Base-by-base conservation (phyloP, 1,139 yeast genomes). In the Suhomyces guaymorum region DNA sequence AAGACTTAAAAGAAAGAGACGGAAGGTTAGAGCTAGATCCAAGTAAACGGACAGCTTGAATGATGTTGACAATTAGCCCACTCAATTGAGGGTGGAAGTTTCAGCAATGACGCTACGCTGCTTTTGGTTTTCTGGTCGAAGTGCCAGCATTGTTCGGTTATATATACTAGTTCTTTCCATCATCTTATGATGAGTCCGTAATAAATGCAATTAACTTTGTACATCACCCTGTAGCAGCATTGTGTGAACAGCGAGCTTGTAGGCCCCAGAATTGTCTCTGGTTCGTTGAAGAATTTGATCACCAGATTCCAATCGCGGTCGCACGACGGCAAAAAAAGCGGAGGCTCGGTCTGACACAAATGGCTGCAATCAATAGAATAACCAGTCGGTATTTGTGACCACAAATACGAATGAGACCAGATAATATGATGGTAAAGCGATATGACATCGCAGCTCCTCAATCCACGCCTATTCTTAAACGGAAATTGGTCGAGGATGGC, bases 1-100 rank as follows among this genome's bases (percentile, higher is more conserved):
- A 87, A 87, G 96, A 87, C 87, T 89, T 70, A 89, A 89, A 85
- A 86, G 96, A 83, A 89, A 89, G 95, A 85, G 97, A 84, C 95
- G 97, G 95, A 88, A 88, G 95, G 96, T 89, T 65, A 86, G 97
- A 86, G 97, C 97, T 75, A 87, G 97, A 87, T 83, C 92, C 79
- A 84, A 84, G 82, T 84, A 82, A 82, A 78, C 85, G 82, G 78
- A 71, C 75, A 62, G 43, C 32, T 28, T 22, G 14, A 32, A 24
- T 26, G 19, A 37, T 25, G 34, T 33, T 26, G 38, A 33, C 33
- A 18, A 8, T 26, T 14, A 22, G 29, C 15, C 21, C 20, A 15
- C 24, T 17, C 31, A 21, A 21, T 21, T n/a, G n/a, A n/a, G n/a
- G n/a, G n/a, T n/a, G n/a, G n/a, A 10, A 21, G n/a, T 21, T 21